Conservation (phyloP, 306 rosid genomes). For the Cyamopsis tetragonoloba region DNA sequence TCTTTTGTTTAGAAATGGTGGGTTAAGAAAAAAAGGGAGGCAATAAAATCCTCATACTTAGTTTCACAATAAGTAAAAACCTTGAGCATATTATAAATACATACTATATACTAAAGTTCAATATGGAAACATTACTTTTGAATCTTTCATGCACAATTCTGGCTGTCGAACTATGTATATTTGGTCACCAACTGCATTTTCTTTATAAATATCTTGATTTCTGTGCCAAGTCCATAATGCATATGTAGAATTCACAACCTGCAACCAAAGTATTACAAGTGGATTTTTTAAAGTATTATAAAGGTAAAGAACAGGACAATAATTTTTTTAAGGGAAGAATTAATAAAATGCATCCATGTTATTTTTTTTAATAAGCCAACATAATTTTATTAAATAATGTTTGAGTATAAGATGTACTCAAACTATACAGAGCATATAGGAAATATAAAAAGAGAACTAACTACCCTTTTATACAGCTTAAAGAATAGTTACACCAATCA, state of each 20-base stretch:
- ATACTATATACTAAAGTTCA: constrained; percentile 22
- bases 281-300: too few relatives aligned
- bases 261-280: too few relatives aligned
- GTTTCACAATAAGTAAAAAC: constrained; percentile 12
- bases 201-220: constrained; percentile 70
- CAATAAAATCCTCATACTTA: not conserved
- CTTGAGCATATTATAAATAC: too few relatives aligned
- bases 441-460: too few relatives aligned
- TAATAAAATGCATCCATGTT: not conserved
- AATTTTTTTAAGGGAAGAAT: not conserved
- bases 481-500: too few relatives aligned
- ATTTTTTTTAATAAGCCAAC: too few relatives aligned
- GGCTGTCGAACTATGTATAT: constrained; percentile 83
- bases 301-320: not conserved
- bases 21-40: not conserved
- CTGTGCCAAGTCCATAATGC: constrained; percentile 95
- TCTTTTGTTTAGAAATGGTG: not conserved
- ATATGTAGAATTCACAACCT: constrained; percentile 78
- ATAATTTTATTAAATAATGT: too few relatives aligned
- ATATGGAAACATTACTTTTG: constrained; percentile 33
- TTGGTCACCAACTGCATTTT: constrained; percentile 61
- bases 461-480: too few relatives aligned
- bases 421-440: too few relatives aligned
- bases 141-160: constrained; percentile 45
- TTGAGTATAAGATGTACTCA: too few relatives aligned